Conservation (phyloP, 2,329 filamentous ascomycete genomes). For the Fusarium paranaense region DNA sequence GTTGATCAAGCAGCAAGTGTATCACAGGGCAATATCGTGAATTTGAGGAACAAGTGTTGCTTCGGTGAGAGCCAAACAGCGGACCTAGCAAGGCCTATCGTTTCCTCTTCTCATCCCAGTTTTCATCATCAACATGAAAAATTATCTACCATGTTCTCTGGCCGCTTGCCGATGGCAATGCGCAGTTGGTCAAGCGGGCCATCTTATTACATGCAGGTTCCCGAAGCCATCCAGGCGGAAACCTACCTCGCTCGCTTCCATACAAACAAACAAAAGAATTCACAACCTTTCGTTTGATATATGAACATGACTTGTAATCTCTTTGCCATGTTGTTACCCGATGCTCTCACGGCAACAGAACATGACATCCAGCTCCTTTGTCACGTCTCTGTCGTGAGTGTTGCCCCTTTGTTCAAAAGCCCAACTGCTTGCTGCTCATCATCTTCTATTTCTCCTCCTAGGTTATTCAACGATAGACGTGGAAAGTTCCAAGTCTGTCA, state of each 20-base stretch:
- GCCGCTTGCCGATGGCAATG: not conserved
- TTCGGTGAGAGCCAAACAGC: not conserved
- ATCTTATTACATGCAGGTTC: not conserved
- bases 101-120: accelerated
- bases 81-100: not conserved
- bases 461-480: accelerated
- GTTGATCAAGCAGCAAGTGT: too few species aligned
- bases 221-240: not conserved
- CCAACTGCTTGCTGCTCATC: not conserved
- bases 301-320: not conserved
- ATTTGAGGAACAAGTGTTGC: not conserved
- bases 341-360: not conserved
- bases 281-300: not conserved
- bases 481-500: not conserved
- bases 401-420: not conserved
- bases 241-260: not conserved
- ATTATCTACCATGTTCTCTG: not conserved
- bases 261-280: not conserved
- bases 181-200: not conserved
- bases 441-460: not conserved
- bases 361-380: not conserved
- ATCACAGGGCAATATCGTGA: not conserved
- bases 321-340: not conserved
- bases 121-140: not conserved
- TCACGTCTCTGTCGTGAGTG: not conserved